These are phyloP conservation scores for Myriosclerotinia duriaeana DNA, from an alignment of 2,329 filamentous ascomycete species.

Conservation along the genomic window DNA sequence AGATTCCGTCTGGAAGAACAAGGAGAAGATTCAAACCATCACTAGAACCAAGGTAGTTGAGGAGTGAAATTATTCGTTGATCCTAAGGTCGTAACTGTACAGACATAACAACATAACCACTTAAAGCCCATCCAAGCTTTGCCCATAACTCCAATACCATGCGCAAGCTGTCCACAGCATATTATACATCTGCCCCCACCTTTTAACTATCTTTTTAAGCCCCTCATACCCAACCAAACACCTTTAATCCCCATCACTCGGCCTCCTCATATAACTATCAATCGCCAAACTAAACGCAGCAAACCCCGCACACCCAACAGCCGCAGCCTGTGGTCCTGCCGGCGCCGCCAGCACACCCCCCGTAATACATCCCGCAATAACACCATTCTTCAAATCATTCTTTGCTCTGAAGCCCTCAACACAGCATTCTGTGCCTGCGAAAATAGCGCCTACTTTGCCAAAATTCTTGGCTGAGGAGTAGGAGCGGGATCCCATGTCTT, in stretches of 20 bases:
- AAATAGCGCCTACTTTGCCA: conserved; percentile 86
- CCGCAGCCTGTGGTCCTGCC: conserved; percentile 85
- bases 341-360: conserved; percentile 84
- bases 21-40: neutral
- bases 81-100: conserved; percentile 15
- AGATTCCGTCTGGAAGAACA: neutral
- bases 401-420: conserved; percentile 91
- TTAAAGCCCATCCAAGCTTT: conserved; percentile 14
- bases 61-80: conserved; percentile 14
- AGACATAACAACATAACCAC: conserved; percentile 12
- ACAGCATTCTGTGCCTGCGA: conserved; percentile 90
- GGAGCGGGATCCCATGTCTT: conserved; percentile 88
- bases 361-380: conserved; percentile 84
- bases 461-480: conserved; percentile 90
- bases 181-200: conserved; percentile 11
- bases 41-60: neutral
- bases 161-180: conserved; percentile 14
- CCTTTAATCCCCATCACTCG: conserved; percentile 54
- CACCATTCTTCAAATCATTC: conserved; percentile 88
- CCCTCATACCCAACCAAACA: neutral
- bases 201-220: neutral
- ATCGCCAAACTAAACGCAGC: conserved; percentile 91
- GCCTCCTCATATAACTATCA: conserved; percentile 85
- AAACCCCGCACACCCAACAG: conserved; percentile 86
- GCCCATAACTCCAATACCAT: conserved; percentile 21